Evolutionary conservation across 176 grass and related monocot species (phyloP).

Genomic region (Triticum timopheevii): DNA sequence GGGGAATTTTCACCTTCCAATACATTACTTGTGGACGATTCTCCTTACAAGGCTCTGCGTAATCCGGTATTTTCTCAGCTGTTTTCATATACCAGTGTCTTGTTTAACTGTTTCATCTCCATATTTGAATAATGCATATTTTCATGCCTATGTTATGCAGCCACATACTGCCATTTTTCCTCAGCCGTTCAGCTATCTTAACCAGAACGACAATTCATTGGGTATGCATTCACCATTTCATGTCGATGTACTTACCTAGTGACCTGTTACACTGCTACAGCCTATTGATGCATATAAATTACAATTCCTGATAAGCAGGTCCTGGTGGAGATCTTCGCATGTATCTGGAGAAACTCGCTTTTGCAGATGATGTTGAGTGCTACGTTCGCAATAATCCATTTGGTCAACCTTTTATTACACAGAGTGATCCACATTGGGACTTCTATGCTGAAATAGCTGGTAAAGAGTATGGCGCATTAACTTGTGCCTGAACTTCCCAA

Average conservation of each 20-base stretch:
- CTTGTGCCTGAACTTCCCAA: constrained; percentile 36
- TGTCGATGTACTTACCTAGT: neutral
- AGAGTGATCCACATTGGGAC: constrained; percentile 66
- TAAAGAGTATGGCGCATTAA: constrained; percentile 30
- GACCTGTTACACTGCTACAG: neutral
- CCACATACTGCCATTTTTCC: constrained; percentile 84
- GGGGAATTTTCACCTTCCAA: constrained; percentile 67
- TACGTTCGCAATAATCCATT: constrained; percentile 74
- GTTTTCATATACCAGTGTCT: neutral
- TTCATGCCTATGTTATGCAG: constrained; percentile 44
- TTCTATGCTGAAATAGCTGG: constrained; percentile 76
- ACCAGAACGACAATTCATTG: constrained; percentile 62
- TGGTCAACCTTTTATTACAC: constrained; percentile 76
- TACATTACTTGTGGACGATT: constrained; percentile 87
- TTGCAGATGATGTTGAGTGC: constrained; percentile 62
- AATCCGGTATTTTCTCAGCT: constrained; percentile 59
- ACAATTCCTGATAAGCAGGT: constrained; percentile 46
- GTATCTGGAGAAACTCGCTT: constrained; percentile 67
- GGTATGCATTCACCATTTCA: constrained; percentile 45
- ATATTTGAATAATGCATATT: constrained; percentile 12
- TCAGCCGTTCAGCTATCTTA: constrained; percentile 45
- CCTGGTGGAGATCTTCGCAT: constrained; percentile 76
- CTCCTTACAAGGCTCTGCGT: constrained; percentile 87
- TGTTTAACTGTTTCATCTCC: neutral
- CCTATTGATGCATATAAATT: constrained; percentile 15